Percentiles rank a stretch among this genome's conserved stretches.
Evolutionary conservation across 1,284 basidiomycete species (phyloP).

Genomic region (Ganoderma lingzhi): DNA sequence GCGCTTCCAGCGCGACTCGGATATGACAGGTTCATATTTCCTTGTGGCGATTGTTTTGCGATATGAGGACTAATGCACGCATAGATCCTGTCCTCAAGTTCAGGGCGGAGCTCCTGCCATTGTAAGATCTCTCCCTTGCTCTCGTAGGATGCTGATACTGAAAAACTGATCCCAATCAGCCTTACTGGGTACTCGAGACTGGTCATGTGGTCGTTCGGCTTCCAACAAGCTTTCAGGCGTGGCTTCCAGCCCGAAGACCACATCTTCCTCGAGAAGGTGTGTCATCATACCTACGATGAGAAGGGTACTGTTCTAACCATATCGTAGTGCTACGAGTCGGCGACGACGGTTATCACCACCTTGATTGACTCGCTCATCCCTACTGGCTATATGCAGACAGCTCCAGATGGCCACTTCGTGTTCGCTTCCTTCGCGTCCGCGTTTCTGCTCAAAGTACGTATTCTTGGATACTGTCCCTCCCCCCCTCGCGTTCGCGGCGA

Average conservation of each 20-base stretch:
- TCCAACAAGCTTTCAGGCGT: conserved; percentile 80
- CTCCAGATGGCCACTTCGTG: conserved; percentile 87
- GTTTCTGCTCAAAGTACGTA: conserved; percentile 81
- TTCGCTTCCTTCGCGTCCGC: conserved; percentile 88
- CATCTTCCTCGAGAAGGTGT: conserved; percentile 75
- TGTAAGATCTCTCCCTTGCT: conserved; percentile 55
- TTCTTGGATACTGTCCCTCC: conserved; percentile 23
- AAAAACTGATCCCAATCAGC: conserved; percentile 47
- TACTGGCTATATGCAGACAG: conserved; percentile 81
- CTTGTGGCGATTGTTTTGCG: neutral
- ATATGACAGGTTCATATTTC: conserved; percentile 31
- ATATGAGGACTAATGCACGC: neutral
- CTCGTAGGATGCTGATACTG: conserved; percentile 3
- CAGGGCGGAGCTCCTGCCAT: conserved; percentile 76
- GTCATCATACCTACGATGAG: conserved; percentile 19
- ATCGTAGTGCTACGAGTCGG: conserved; percentile 72
- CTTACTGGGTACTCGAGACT: conserved; percentile 80
- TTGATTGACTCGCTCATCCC: conserved; percentile 74
- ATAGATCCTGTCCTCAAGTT: conserved; percentile 69
- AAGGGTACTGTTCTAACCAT: neutral
- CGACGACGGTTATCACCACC: conserved; percentile 69
- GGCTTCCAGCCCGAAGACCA: conserved; percentile 70
- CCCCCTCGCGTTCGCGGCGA: neutral
- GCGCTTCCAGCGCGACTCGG: conserved; percentile 37
- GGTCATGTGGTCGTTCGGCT: conserved; percentile 87